Conservation (phyloP, 2,329 filamentous ascomycete genomes). For the Verticillium klebahnii region DNA sequence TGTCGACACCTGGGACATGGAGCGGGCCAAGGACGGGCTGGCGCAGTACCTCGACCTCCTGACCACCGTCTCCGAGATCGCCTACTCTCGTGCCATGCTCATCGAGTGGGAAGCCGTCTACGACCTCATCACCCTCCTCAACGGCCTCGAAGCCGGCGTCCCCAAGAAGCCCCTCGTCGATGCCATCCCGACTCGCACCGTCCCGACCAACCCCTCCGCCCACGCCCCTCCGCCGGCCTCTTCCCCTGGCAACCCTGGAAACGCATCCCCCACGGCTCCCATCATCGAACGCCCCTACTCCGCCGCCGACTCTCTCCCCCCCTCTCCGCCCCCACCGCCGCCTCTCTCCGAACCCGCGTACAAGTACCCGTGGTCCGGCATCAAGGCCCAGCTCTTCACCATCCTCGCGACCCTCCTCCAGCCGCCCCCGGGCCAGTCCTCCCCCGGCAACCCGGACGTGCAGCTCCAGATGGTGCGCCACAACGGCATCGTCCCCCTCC, state of each 20-base stretch:
- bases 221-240: conserved; percentile 17
- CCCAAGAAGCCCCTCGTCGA: conserved; percentile 70
- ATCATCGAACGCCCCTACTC: conserved; percentile 62
- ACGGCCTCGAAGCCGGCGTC: conserved; percentile 82
- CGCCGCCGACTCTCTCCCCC: conserved; percentile 16
- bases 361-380: conserved; percentile 64
- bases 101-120: conserved; percentile 90
- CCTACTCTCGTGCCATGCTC: conserved; percentile 76
- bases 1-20: conserved; percentile 95
- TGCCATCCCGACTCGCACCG: conserved; percentile 16
- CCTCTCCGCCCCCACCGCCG: conserved; percentile 33
- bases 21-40: conserved; percentile 89
- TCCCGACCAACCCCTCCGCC: conserved; percentile 9
- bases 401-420: conserved; percentile 87
- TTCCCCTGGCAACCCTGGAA: conserved; percentile 26
- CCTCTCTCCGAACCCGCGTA: conserved; percentile 59
- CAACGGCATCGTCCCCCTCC: conserved; percentile 79
- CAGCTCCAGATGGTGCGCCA: conserved; percentile 84
- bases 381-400: conserved; percentile 89
- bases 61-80: conserved; percentile 80
- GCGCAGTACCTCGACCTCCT: conserved; percentile 94
- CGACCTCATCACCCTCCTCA: conserved; percentile 81
- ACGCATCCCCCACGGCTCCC: conserved; percentile 23
- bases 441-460: conserved; percentile 65
- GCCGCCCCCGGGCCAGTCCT: conserved; percentile 61